Evolutionary conservation across 163 green algal genomes (phyloP).

Genomic region (Volvox carteri): DNA sequence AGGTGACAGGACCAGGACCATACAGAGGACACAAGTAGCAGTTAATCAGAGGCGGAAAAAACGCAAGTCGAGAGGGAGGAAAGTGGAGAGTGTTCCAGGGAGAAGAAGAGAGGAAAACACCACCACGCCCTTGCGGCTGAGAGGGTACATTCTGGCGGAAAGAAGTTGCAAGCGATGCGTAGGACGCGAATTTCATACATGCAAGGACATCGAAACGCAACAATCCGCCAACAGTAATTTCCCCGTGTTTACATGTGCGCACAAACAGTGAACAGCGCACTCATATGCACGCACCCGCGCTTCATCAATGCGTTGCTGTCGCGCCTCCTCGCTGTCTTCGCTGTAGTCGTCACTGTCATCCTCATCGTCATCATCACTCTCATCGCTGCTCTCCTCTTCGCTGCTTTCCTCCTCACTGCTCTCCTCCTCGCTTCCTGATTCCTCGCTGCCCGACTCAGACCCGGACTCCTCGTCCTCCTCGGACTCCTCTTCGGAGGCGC

Average conservation of each 20-base stretch:
- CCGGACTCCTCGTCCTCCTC: conserved; percentile 45
- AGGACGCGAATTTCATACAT: no score
- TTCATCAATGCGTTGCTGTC: conserved; percentile 79
- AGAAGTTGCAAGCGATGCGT: no score
- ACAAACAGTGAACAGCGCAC: no score
- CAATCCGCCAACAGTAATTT: no score
- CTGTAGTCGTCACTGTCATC: conserved; percentile 62
- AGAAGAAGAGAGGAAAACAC: no score
- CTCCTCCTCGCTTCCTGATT: conserved; percentile 40
- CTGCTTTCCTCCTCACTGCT: conserved; percentile 43
- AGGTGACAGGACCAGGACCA: no score
- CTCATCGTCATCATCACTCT: conserved; percentile 61
- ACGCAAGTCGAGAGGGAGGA: background rate
- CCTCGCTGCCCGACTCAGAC: conserved; percentile 54
- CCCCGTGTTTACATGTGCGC: no score
- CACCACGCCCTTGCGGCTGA: no score
- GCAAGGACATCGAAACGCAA: no score
- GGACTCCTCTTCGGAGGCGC: background rate
- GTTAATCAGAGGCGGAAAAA: background rate
- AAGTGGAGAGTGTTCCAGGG: no score
- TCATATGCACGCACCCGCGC: conserved; percentile 70
- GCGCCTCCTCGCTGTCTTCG: conserved; percentile 83
- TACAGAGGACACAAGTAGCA: background rate
- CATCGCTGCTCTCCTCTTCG: conserved; percentile 58
- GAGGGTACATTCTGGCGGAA: no score